Evolutionary conservation across 2,329 filamentous ascomycete genomes (phyloP).

Genomic region (Sclerotinia trifoliorum): DNA sequence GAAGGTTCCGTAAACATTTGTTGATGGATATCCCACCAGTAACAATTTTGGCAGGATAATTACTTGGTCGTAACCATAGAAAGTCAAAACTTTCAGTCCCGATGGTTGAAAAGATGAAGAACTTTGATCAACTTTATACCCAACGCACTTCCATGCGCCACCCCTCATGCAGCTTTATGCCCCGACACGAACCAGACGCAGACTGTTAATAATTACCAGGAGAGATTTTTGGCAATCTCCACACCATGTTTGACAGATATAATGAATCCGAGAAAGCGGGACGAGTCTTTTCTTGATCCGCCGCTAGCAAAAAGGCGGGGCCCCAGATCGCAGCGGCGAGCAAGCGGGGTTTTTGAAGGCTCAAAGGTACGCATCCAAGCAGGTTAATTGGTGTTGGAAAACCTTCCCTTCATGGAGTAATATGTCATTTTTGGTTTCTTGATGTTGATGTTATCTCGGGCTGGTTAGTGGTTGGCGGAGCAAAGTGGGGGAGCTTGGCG

Average conservation of each 20-base stretch:
- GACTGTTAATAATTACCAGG: neutral
- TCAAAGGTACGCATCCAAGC: neutral
- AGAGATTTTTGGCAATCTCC: neutral
- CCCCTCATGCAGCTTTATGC: neutral
- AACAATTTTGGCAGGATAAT: neutral
- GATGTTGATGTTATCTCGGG: neutral
- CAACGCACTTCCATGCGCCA: neutral
- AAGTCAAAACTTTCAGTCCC: constrained; percentile 46
- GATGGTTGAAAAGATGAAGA: neutral
- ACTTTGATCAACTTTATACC: neutral
- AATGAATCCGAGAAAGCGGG: neutral
- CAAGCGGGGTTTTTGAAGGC: neutral
- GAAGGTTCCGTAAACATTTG: constrained; percentile 12
- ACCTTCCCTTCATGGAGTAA: neutral
- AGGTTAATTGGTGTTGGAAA: neutral
- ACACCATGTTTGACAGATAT: neutral
- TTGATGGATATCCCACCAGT: constrained; percentile 28
- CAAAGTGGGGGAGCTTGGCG: neutral
- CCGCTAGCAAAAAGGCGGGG: neutral
- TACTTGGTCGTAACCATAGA: constrained; percentile 49
- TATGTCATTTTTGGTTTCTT: neutral
- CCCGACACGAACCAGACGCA: neutral
- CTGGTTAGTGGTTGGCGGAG: neutral
- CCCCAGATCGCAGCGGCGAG: constrained; percentile 5
- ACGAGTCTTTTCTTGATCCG: neutral